These are phyloP conservation scores for Fraxinus velutina DNA, from an alignment of 305 asterid species.

Conservation along the genomic window DNA sequence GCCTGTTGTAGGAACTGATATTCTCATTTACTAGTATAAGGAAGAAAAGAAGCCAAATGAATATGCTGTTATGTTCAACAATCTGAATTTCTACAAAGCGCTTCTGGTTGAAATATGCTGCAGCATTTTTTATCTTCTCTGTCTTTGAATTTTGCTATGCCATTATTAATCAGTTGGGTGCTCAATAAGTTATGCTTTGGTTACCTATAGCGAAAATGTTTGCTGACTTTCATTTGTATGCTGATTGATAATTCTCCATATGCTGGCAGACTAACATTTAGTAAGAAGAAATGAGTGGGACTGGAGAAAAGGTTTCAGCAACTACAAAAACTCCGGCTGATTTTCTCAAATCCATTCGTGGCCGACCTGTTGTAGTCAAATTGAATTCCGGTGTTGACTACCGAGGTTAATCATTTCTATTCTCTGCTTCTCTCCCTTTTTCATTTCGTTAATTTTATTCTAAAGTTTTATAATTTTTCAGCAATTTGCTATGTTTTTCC, in stretches of 20 bases:
- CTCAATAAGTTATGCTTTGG: not conserved
- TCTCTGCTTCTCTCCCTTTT: not conserved
- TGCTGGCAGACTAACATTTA: not conserved
- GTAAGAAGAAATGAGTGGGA: slow-evolving; percentile 51
- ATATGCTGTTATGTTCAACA: not conserved
- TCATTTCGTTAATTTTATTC: not conserved
- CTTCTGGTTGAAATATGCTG: not conserved
- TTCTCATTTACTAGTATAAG: not conserved
- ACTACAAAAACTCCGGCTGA: slow-evolving; percentile 86
- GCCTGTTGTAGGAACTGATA: not conserved
- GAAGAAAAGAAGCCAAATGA: not conserved
- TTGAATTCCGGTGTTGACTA: slow-evolving; percentile 91
- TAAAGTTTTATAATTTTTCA: not conserved
- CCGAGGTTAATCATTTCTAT: slow-evolving; percentile 48
- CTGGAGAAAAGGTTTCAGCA: slow-evolving; percentile 53
- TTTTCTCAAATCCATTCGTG: slow-evolving; percentile 94
- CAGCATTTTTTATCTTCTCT: not conserved
- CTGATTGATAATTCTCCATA: not conserved
- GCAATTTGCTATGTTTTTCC: not conserved
- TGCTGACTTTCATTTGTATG: not conserved
- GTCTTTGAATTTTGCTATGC: not conserved
- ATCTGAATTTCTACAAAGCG: not conserved
- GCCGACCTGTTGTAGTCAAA: slow-evolving; percentile 93
- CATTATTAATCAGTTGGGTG: not conserved
- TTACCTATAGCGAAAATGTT: not conserved